Evolutionary conservation across 2,329 filamentous ascomycete genomes (phyloP), one percentile per base, ranked within the genome.

Genomic region (Nemania sp.): DNA sequence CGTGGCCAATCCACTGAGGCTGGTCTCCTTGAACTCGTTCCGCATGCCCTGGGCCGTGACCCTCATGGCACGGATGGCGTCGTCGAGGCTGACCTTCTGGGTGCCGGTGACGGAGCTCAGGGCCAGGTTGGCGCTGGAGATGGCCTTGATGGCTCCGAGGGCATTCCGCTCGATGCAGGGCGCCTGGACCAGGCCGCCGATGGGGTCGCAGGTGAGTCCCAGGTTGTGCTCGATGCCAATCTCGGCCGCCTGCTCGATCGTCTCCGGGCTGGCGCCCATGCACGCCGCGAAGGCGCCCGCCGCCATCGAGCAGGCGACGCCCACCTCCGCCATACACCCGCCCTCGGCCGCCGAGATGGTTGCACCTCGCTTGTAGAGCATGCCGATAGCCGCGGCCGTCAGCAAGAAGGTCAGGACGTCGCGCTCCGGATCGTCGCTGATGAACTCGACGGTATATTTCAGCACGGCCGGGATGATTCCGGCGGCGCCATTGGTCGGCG

Each of bases 11-110:
- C 79, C 79, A 49, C 80, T 81, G 25, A 82, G 67, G 61, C 79
- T 81, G 3, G 80, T 82, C 71, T 82, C 80, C 73, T 82, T 82
- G 69, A 82, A 82, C 70, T 82, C 80, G 37, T 81, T 81, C 34
- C 80, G 72, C 80, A 82, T 82, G 0, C 80, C 80, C 69, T 80
- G 76, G 3, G 80, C 80, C 0, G 80, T 82, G 13, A 82, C 63
- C 0, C 80, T 73, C 80, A 82, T 82, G 6, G 80, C 80, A 5
- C 77, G 76, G 53, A 82, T 82, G 5, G 80, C 80, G 57, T 82
- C 80, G 57, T 82, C 80, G 3, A 82, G 74, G 25, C 79, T 73
- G 12, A 82, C 80, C 69, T 81, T 80, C 54, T 79, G 78, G 4
- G 76, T 80, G 5, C 78, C 78, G 0, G 77, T 56, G 46, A 71